These are phyloP conservation scores for Saccharomyces paradoxus DNA, from an alignment of 805 yeast genomes.

Conservation along the genomic window DNA sequence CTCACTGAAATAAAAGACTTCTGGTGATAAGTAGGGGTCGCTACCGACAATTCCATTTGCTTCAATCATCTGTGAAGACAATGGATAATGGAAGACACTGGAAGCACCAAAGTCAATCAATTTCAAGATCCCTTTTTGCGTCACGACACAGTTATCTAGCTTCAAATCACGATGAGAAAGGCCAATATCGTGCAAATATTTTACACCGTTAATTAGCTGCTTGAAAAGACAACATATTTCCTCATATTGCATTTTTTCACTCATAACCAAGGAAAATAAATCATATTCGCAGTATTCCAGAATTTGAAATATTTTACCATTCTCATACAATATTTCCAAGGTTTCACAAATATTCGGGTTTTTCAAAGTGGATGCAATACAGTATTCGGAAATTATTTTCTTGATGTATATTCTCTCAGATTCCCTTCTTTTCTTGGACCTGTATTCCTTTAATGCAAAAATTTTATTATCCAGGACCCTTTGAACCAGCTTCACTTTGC, in stretches of 20 bases:
- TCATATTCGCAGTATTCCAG: conserved; percentile 93
- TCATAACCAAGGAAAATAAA: conserved; percentile 89
- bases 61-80: conserved; percentile 57
- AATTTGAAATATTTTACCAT: conserved; percentile 75
- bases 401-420: conserved; percentile 77
- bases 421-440: conserved; percentile 65
- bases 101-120: conserved; percentile 88
- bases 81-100: conserved; percentile 81
- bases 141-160: conserved; percentile 82
- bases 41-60: conserved; percentile 78
- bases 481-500: conserved; percentile 68
- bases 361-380: conserved; percentile 82
- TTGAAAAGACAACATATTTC: conserved; percentile 57
- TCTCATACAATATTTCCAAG: conserved; percentile 80
- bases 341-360: conserved; percentile 88
- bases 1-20: conserved; percentile 66
- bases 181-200: conserved; percentile 72
- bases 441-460: conserved; percentile 87
- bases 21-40: conserved; percentile 84
- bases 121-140: conserved; percentile 71
- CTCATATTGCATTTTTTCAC: conserved; percentile 70
- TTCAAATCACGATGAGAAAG: conserved; percentile 84
- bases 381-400: conserved; percentile 86
- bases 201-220: conserved; percentile 70
- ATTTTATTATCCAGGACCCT: conserved; percentile 58